Evolutionary conservation across 495 filamentous ascomycete species (phyloP).

Genomic region (Bacidia gigantensis): DNA sequence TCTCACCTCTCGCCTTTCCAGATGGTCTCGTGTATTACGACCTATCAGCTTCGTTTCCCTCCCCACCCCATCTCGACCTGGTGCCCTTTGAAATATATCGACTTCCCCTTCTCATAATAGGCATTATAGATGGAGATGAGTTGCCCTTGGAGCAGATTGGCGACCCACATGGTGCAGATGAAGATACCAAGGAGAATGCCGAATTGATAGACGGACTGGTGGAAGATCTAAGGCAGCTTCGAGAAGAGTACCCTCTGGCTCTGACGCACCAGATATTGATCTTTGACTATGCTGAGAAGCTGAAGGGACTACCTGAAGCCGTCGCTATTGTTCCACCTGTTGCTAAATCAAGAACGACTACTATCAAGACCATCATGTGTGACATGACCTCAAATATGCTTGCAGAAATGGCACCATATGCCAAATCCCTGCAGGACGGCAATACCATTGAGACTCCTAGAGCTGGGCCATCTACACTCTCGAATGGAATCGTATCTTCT

Average conservation of each 20-base stretch:
- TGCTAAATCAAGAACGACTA: conserved; percentile 62
- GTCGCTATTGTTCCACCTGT: conserved; percentile 60
- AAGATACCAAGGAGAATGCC: conserved; percentile 20
- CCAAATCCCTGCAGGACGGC: conserved; percentile 69
- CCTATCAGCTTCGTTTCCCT: conserved; percentile 63
- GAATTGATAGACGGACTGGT: conserved; percentile 32
- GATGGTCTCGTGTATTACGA: conserved; percentile 83
- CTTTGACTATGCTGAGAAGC: conserved; percentile 50
- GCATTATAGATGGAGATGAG: conserved; percentile 59
- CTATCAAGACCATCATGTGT: conserved; percentile 88
- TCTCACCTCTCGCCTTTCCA: conserved; percentile 86
- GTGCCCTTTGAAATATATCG: conserved; percentile 77
- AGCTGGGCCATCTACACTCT: not conserved
- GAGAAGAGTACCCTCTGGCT: conserved; percentile 58
- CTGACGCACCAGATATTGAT: conserved; percentile 67
- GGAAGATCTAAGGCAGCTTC: conserved; percentile 53
- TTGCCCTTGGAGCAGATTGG: conserved; percentile 22
- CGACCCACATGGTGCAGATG: conserved; percentile 24
- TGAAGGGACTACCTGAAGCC: conserved; percentile 31
- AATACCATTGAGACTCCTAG: conserved; percentile 50
- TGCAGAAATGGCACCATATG: conserved; percentile 75
- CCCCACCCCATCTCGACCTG: conserved; percentile 60
- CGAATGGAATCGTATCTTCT: conserved; percentile 10
- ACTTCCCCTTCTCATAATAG: conserved; percentile 67
- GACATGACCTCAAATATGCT: conserved; percentile 75